Conservation (phyloP, 495 filamentous ascomycete species). For the Staphylotrichum tortipilum region DNA sequence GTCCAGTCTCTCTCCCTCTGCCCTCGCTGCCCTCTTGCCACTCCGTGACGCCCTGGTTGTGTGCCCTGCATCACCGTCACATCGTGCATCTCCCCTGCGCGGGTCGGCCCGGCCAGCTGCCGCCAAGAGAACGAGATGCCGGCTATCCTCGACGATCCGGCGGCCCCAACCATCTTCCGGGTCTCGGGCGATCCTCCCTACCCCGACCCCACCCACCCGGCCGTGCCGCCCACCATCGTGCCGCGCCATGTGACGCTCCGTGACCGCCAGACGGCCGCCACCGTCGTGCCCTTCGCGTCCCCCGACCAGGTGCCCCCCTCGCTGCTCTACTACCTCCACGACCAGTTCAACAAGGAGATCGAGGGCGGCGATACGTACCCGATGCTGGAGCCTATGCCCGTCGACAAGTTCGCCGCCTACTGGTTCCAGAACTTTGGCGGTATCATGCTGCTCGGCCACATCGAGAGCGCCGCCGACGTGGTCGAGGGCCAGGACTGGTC, state of each 20-base stretch:
- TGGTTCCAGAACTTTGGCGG: conserved; percentile 96
- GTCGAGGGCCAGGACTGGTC: conserved; percentile 72
- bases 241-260: conserved; percentile 82
- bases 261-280: conserved; percentile 83
- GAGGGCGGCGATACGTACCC: conserved; percentile 95
- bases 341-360: conserved; percentile 89
- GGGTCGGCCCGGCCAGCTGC: not conserved
- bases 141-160: conserved; percentile 76
- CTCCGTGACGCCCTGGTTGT: no score
- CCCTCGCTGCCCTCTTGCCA: no score
- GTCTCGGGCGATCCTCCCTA: conserved; percentile 54
- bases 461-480: conserved; percentile 49
- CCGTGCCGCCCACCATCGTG: conserved; percentile 60
- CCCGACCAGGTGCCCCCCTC: conserved; percentile 63
- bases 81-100: not conserved
- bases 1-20: not conserved
- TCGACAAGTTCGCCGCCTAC: conserved; percentile 71
- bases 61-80: not conserved
- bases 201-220: conserved; percentile 49
- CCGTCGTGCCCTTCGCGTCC: conserved; percentile 78
- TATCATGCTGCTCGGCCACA: conserved; percentile 82
- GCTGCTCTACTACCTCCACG: conserved; percentile 69
- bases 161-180: conserved; percentile 51
- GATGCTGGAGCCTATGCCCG: conserved; percentile 70
- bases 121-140: conserved; percentile 70